phyloP scores from a whole-genome alignment of 129 eudicot genomes.

The Helianthus tuberosus region DNA sequence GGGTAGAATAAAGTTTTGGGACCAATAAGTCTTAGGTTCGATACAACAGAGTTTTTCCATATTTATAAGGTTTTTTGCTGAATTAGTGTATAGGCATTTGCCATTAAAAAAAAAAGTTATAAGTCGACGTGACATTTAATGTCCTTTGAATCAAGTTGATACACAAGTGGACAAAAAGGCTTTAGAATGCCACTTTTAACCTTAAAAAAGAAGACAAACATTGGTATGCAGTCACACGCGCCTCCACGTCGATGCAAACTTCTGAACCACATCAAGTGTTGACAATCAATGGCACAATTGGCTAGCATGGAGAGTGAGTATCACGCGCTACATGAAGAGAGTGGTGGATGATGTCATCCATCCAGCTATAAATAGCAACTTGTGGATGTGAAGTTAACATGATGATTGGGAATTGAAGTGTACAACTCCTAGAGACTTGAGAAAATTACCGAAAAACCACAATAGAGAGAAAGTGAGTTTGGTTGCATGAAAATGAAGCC shows the following conservation, averaged over 20 bases:
- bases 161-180: slow-evolving; percentile 30
- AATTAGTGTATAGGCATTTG: too few species aligned
- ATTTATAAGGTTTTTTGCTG: too few species aligned
- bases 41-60: too few species aligned
- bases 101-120: too few species aligned
- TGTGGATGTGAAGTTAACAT: slow-evolving; percentile 5
- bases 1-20: too few species aligned
- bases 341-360: slow-evolving; percentile 4
- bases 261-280: slow-evolving; percentile 21
- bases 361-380: slow-evolving; percentile 15
- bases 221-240: slow-evolving; percentile 25
- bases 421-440: neutral
- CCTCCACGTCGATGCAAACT: slow-evolving; percentile 27
- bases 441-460: neutral
- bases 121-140: slow-evolving; percentile 2
- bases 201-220: slow-evolving; percentile 29
- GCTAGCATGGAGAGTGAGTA: neutral
- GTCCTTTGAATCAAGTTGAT: slow-evolving; percentile 6
- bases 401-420: slow-evolving; percentile 3
- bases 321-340: neutral
- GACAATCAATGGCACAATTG: slow-evolving; percentile 11
- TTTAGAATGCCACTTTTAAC: slow-evolving; percentile 21
- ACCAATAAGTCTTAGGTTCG: too few species aligned
- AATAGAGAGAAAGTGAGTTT: neutral
- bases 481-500: neutral